Conservation (phyloP, 352 stramenopile genomes). For the Globisporangium rhizosaccharum region DNA sequence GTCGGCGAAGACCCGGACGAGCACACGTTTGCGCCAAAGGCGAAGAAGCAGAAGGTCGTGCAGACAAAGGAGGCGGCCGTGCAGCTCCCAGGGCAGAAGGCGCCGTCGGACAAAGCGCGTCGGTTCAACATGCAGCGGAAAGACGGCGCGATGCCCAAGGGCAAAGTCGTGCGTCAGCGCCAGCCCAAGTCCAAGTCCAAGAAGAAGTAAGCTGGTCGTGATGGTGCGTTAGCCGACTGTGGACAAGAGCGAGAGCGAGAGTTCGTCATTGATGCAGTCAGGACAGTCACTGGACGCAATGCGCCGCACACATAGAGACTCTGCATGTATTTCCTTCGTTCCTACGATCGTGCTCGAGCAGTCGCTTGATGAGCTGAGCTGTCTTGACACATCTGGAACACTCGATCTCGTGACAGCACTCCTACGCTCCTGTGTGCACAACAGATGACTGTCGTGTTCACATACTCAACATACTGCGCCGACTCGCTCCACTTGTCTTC, state of each 20-base stretch:
- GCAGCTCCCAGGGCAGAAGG: conserved; percentile 57
- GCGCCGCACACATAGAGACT: too few species aligned
- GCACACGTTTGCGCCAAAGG: conserved; percentile 69
- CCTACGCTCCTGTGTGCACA: too few species aligned
- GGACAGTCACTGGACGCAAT: too few species aligned
- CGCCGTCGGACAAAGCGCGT: conserved; percentile 57
- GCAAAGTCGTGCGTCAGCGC: conserved; percentile 53
- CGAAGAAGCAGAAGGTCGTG: conserved; percentile 44
- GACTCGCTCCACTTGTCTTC: background rate
- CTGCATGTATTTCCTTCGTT: too few species aligned
- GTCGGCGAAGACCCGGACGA: conserved; percentile 75
- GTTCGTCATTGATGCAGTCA: too few species aligned
- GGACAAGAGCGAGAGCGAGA: too few species aligned
- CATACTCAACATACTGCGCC: too few species aligned
- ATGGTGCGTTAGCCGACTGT: background rate
- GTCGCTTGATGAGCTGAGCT: too few species aligned
- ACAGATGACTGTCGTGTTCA: too few species aligned
- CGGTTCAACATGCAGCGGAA: conserved; percentile 38
- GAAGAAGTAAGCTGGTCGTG: conserved; percentile 10
- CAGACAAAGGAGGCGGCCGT: conserved; percentile 13
- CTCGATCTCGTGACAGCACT: too few species aligned
- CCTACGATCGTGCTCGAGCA: too few species aligned
- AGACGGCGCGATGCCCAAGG: conserved; percentile 32
- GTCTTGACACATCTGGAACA: too few species aligned
- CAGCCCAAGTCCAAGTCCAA: conserved; percentile 28